Percentiles rank a stretch among this genome's conserved stretches.
Evolutionary conservation across 768 basidiomycete species (phyloP).

Genomic region (Exsudoporus frostii): DNA sequence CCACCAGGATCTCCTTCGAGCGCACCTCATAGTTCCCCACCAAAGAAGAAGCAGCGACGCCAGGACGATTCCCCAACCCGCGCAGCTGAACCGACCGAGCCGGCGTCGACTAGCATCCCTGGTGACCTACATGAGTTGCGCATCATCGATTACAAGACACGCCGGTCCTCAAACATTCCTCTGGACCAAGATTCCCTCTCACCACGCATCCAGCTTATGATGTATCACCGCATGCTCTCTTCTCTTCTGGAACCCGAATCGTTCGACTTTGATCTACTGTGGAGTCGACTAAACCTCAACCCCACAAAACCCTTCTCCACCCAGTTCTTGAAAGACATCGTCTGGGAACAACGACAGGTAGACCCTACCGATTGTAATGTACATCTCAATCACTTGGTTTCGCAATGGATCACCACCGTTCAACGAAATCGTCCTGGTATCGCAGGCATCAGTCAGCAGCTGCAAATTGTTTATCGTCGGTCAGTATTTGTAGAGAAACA

Average conservation of each 20-base stretch:
- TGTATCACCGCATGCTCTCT: slow-evolving; percentile 67
- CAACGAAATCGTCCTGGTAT: slow-evolving; percentile 23
- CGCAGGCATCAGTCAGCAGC: slow-evolving; percentile 30
- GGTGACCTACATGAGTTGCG: slow-evolving; percentile 34
- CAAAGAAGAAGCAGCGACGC: slow-evolving; percentile 27
- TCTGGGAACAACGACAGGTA: slow-evolving; percentile 16
- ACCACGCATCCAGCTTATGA: slow-evolving; percentile 71
- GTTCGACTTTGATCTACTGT: slow-evolving; percentile 54
- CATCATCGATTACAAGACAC: slow-evolving; percentile 71
- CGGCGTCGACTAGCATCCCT: neutral
- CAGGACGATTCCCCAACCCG: neutral
- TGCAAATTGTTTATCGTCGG: slow-evolving; percentile 42
- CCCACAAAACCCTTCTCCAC: slow-evolving; percentile 46
- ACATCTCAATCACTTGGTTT: slow-evolving; percentile 32
- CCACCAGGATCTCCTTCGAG: slow-evolving; percentile 15
- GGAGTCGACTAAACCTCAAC: slow-evolving; percentile 45
- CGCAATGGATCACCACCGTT: slow-evolving; percentile 31
- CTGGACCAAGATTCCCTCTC: slow-evolving; percentile 53
- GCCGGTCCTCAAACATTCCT: slow-evolving; percentile 49
- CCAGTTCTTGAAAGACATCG: slow-evolving; percentile 39
- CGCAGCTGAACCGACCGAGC: neutral
- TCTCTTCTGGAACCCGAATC: slow-evolving; percentile 41
- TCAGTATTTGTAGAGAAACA: slow-evolving; percentile 3
- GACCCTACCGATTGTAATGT: slow-evolving; percentile 19
- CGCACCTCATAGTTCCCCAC: slow-evolving; percentile 21